A percentile compares a stretch with the other conserved stretches of the same genome.
These are phyloP conservation scores for Hypoxylon subgilvum DNA, from an alignment of 495 filamentous ascomycete genomes.

Conservation along the genomic window DNA sequence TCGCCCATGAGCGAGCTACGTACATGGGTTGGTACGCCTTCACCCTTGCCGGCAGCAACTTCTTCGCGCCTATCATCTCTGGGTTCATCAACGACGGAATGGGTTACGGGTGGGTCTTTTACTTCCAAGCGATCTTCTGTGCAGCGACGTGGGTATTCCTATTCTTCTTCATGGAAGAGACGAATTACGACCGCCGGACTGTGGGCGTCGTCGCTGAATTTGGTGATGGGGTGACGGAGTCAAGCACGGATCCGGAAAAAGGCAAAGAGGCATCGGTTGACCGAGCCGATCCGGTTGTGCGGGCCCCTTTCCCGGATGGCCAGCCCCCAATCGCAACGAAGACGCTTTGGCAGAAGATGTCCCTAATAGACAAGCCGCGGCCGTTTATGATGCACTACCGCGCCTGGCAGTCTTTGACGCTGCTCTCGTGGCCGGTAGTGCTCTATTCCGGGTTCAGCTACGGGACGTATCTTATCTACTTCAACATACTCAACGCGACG, in stretches of 20 bases:
- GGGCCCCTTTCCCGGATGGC: constrained; percentile 45
- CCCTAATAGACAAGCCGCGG: constrained; percentile 56
- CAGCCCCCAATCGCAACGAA: constrained; percentile 35
- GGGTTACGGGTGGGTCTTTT: constrained; percentile 69
- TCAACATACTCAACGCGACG: constrained; percentile 72
- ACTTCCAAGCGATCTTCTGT: constrained; percentile 68
- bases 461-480: constrained; percentile 67
- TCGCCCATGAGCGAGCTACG: constrained; percentile 68
- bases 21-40: constrained; percentile 71
- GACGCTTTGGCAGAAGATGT: constrained; percentile 62
- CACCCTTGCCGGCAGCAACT: constrained; percentile 67
- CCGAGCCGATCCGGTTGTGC: constrained; percentile 16
- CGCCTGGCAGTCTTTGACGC: constrained; percentile 46
- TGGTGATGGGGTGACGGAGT: constrained; percentile 11
- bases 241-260: constrained; percentile 26
- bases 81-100: constrained; percentile 71
- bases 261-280: constrained; percentile 12
- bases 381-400: constrained; percentile 57
- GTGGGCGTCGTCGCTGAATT: constrained; percentile 36
- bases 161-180: constrained; percentile 75
- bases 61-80: constrained; percentile 67
- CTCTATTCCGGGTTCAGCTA: constrained; percentile 72
- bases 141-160: constrained; percentile 62
- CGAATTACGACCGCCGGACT: constrained; percentile 60
- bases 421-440: constrained; percentile 66